Conservation (phyloP, 1,139 yeast species). For the Waltiozyma sp. region DNA sequence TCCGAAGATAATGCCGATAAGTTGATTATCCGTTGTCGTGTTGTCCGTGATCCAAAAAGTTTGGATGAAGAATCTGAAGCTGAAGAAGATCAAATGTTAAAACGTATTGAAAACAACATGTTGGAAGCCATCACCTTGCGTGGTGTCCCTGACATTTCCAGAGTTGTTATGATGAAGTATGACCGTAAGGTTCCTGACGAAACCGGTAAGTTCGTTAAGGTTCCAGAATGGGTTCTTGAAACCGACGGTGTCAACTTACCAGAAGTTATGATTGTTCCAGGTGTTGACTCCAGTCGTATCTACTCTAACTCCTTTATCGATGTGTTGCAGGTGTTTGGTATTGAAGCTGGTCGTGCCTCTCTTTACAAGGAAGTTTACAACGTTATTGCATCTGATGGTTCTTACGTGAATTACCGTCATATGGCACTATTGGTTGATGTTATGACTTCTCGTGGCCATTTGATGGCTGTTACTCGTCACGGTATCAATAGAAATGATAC, state of each 20-base stretch:
- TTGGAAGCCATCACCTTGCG: constrained; percentile 87
- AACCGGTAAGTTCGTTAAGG: constrained; percentile 78
- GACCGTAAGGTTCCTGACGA: constrained; percentile 70
- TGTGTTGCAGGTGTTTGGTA: constrained; percentile 88
- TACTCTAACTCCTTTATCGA: constrained; percentile 96
- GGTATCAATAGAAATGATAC: constrained; percentile 98
- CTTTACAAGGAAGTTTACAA: constrained; percentile 87
- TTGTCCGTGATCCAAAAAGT: constrained; percentile 90
- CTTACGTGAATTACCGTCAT: constrained; percentile 96
- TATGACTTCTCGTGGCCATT: constrained; percentile 97
- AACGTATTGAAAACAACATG: constrained; percentile 94
- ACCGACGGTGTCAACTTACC: constrained; percentile 96
- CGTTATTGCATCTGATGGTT: constrained; percentile 98
- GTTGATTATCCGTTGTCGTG: constrained; percentile 95
- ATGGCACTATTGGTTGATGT: constrained; percentile 96
- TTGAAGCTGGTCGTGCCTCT: constrained; percentile 96
- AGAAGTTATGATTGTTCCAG: constrained; percentile 90
- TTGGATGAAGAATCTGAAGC: constrained; percentile 90
- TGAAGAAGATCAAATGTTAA: constrained; percentile 94
- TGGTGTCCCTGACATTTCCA: constrained; percentile 90
- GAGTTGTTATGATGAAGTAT: constrained; percentile 80
- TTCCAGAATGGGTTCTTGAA: constrained; percentile 96
- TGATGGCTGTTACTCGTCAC: constrained; percentile 98
- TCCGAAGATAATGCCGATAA: constrained; percentile 98
- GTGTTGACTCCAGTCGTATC: constrained; percentile 83